Evolutionary conservation across 2,329 filamentous ascomycete genomes (phyloP).

Genomic region (Xylariomycetidae sp.): DNA sequence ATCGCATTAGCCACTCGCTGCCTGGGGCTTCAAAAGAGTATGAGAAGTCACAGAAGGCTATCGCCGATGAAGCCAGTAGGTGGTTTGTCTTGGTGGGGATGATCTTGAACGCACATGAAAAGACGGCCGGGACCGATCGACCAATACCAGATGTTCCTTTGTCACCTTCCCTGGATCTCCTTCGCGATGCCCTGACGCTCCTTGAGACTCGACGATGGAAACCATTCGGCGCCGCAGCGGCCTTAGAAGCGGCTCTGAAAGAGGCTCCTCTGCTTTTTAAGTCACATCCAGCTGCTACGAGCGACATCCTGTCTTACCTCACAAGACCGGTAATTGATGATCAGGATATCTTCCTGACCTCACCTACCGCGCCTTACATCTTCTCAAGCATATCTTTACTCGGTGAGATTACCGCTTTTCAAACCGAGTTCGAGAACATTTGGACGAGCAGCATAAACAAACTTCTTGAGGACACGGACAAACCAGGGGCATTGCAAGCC

Average conservation of each 20-base stretch:
- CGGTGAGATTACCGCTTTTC: constrained; percentile 36
- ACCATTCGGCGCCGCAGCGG: constrained; percentile 49
- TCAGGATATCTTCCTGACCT: constrained; percentile 56
- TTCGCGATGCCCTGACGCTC: constrained; percentile 34
- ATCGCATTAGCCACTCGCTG: constrained; percentile 66
- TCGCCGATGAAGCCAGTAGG: constrained; percentile 62
- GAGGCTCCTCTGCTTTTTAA: constrained; percentile 38
- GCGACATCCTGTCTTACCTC: constrained; percentile 39
- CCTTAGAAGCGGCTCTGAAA: constrained; percentile 37
- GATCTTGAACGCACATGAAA: constrained; percentile 34
- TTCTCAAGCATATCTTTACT: constrained; percentile 60
- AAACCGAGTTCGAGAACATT: constrained; percentile 32
- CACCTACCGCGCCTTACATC: constrained; percentile 64
- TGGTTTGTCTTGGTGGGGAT: constrained; percentile 58
- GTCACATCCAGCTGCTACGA: constrained; percentile 18
- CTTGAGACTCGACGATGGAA: constrained; percentile 50
- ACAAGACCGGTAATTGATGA: constrained; percentile 49
- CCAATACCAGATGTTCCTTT: constrained; percentile 25
- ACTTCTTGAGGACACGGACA: constrained; percentile 32
- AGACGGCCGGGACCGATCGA: constrained; percentile 14
- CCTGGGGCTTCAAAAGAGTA: constrained; percentile 80
- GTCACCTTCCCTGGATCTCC: constrained; percentile 27
- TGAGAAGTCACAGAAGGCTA: constrained; percentile 62
- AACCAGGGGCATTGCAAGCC: constrained; percentile 25
- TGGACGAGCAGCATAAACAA: constrained; percentile 42